phyloP scores from a whole-genome alignment of 1,284 basidiomycete genomes.

The Crocinoboletus sp. region DNA sequence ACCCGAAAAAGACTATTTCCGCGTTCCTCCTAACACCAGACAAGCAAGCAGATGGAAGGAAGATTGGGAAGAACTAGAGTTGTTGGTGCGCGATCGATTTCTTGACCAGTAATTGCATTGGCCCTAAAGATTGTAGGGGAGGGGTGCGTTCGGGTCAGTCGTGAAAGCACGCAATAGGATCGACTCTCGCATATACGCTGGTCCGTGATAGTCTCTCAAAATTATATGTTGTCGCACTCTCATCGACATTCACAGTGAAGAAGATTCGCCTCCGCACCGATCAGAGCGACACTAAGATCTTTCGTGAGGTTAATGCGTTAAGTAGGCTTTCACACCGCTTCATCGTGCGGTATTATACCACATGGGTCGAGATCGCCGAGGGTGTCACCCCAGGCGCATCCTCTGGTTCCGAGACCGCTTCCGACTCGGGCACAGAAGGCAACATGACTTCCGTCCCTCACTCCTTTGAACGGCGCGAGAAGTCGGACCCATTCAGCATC shows the following conservation, averaged over 20 bases:
- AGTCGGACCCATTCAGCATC: conserved; percentile 49
- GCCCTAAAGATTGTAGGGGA: conserved; percentile 52
- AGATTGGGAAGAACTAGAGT: conserved; percentile 79
- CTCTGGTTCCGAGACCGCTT: conserved; percentile 41
- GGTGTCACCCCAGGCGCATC: conserved; percentile 42
- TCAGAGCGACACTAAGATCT: conserved; percentile 83
- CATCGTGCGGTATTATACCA: conserved; percentile 88
- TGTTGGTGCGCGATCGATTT: conserved; percentile 45
- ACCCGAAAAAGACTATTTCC: conserved; percentile 59
- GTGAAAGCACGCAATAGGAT: conserved; percentile 91
- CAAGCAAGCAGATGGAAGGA: conserved; percentile 75
- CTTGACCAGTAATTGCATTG: neutral
- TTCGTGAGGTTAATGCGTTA: conserved; percentile 88
- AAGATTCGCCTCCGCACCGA: conserved; percentile 81
- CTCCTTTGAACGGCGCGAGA: conserved; percentile 31
- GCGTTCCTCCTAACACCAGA: conserved; percentile 38
- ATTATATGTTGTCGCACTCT: neutral
- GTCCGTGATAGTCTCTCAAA: conserved; percentile 33
- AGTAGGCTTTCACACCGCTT: conserved; percentile 85
- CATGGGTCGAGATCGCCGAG: conserved; percentile 73
- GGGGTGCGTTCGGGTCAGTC: conserved; percentile 91
- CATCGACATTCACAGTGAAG: conserved; percentile 54
- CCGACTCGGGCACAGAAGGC: conserved; percentile 39
- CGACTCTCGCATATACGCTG: conserved; percentile 68
- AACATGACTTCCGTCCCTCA: conserved; percentile 52